phyloP scores from a whole-genome alignment of 495 filamentous ascomycete genomes.

The Xanthoparmelia taractica region DNA sequence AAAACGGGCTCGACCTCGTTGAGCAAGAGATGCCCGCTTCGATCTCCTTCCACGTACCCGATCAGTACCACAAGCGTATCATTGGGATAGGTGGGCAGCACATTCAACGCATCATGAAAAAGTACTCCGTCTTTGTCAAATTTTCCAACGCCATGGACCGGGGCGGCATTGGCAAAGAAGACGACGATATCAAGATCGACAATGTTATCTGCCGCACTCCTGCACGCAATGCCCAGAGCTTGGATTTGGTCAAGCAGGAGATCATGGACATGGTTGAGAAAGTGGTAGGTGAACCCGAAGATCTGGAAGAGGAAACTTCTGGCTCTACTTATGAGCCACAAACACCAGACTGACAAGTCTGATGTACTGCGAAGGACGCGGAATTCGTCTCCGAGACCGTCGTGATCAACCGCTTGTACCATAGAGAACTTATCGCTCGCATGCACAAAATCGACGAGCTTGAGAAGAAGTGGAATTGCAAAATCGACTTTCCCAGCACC shows the following conservation, averaged over 20 bases:
- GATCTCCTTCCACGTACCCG: constrained; percentile 98
- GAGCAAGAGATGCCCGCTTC: constrained; percentile 99
- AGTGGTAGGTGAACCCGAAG: constrained; percentile 49
- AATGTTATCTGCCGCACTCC: constrained; percentile 98
- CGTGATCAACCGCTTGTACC: constrained; percentile 86
- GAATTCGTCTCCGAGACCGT: constrained; percentile 93
- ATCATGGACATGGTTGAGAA: constrained; percentile 99
- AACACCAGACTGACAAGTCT: constrained; percentile 24
- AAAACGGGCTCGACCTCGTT: constrained; percentile 81
- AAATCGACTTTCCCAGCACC: constrained; percentile 92
- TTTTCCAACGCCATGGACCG: constrained; percentile 99
- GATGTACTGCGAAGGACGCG: constrained; percentile 53
- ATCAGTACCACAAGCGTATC: constrained; percentile 98
- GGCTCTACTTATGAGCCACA: constrained; percentile 17
- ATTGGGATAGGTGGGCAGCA: constrained; percentile 98
- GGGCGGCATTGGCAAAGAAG: constrained; percentile 85
- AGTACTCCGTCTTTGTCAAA: constrained; percentile 99
- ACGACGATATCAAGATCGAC: constrained; percentile 96
- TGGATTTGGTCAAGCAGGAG: constrained; percentile 96
- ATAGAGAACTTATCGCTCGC: constrained; percentile 83
- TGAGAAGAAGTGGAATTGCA: constrained; percentile 98
- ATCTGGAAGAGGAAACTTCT: constrained; percentile 15
- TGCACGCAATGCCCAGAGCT: constrained; percentile 89
- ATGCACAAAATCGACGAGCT: constrained; percentile 85
- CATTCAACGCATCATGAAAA: constrained; percentile 99